Base-by-base conservation (phyloP, 75 land plant species). In the Selaginella tamariscina region DNA sequence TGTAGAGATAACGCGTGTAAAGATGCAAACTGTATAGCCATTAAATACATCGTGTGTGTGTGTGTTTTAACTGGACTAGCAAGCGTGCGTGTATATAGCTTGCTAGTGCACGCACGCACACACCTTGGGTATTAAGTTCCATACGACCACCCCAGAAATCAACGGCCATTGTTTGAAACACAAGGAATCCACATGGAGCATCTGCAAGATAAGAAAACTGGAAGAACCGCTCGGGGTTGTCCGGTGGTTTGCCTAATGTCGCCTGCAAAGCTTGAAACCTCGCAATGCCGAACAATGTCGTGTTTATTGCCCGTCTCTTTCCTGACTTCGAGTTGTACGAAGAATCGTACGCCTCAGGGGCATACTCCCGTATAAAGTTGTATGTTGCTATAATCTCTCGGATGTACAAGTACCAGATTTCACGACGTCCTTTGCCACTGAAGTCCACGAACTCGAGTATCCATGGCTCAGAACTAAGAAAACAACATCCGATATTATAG, bases 361-460 rank as follows among this genome's bases (percentile, higher is more conserved):
- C 94, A 78, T 79, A 93, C 68, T 88, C 90, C 68, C 73, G 64
- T 26, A 88, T 81, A 32, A 93, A 93, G 44, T 72, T 33, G 67
- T 88, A 76, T 27, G 79, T 59, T 54, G 80, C 74, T 72, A 88
- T 76, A 11, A 93, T 33, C 67, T 93, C 98, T 68, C 79, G 73
- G 27, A 84, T 77, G 27, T 80, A 82, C 49, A 89, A 83, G 80
- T 79, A 68, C 98, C 98, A 93, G 55, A 81, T 74, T 70, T 88
- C 94, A 56, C 98, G 82, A 56, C 94, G 81, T 77, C 80, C 73
- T 75, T 83, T 88, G 24, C 88, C 83, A 57, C 82, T 82, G 72
- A 93, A 82, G 75, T 93, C 87, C 33, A 92, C 87, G 80, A 88
- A 88, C 70, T 92, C 93, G 30, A 88, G 75, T 21, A 83, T 75